Base-by-base conservation (phyloP, 169 alveolate species). In the Plasmodium billcollinsi region DNA sequence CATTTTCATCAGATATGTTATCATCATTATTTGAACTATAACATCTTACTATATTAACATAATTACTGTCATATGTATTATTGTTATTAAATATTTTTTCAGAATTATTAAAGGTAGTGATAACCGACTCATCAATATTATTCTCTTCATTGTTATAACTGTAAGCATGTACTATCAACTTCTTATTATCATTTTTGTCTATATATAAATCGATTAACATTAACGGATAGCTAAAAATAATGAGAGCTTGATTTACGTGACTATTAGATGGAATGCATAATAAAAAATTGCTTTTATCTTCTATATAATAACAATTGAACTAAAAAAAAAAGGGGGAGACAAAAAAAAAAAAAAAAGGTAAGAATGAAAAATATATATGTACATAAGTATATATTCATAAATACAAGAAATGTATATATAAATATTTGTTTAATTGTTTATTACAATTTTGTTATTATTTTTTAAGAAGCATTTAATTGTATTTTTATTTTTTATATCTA, bases 401-500 rank as follows among this genome's bases (percentile, higher is more conserved):
- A 50, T 26, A 26, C 33, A 26, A 26, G 33, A 26, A 26, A 26
- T 26, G 3, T 26, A 26, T 26, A 26, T 26, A 26, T 26, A 26
- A 2, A 26, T 26, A 26, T 26, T 26, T 0, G 33, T 26, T n/a
- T n/a, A n/a, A n/a, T 26, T 12, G 24, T 20, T 29, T 21, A 50
- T 78, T 78, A 78, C 90, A 70, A 85, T 85, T 85, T 85, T 58
- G 26, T 85, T 85, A 47, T 59, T 85, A 61, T 85, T 70, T 52
- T 85, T 85, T 52, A 85, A 65, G 86, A 70, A 85, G 76, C 91
- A 85, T 65, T 85, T 85, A 59, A 85, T 85, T 63, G 86, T 85
- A 56, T 85, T 69, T 20, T 85, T 85, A 61, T 85, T 69, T 65
- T 85, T 85, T 58, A 85, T 85, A 33, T 85, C 91, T 14, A 71